Conservation (phyloP, 257 asterid species). For the Capsicum rhomboideum region DNA sequence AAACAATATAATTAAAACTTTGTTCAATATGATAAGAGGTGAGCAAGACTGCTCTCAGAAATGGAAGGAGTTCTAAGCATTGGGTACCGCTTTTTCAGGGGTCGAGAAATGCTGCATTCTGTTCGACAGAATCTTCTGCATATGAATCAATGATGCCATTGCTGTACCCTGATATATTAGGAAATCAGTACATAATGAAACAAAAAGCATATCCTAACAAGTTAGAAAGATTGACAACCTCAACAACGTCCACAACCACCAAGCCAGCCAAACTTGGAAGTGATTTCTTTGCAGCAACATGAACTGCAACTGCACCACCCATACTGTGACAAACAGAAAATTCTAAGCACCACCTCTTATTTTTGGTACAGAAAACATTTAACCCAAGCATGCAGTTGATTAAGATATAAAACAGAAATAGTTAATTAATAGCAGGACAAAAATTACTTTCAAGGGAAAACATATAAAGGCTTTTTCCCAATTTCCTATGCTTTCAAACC, state of each 20-base stretch:
- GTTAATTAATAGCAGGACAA: background rate
- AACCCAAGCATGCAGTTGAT: background rate
- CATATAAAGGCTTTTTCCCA: background rate
- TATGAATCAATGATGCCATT: conserved; percentile 76
- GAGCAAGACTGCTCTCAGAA: background rate
- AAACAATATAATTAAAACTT: background rate
- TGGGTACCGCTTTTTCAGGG: conserved; percentile 80
- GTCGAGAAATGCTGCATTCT: conserved; percentile 83
- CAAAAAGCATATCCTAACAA: background rate
- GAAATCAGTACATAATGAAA: background rate
- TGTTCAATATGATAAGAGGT: background rate
- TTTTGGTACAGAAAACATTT: background rate
- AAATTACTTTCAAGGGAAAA: background rate
- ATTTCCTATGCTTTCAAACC: background rate
- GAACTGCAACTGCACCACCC: conserved; percentile 95
- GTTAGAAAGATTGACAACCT: conserved; percentile 36
- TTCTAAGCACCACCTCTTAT: background rate
- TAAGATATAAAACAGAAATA: background rate
- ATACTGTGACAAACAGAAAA: conserved; percentile 35
- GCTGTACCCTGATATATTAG: conserved; percentile 80
- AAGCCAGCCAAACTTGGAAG: conserved; percentile 77
- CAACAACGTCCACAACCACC: conserved; percentile 96
- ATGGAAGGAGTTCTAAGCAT: background rate
- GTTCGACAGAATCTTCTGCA: conserved; percentile 86
- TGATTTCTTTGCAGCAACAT: conserved; percentile 77